Percentiles rank a stretch among this genome's conserved stretches.
phyloP scores from a whole-genome alignment of 768 basidiomycete species.

The Leccinum pellstonianum region DNA sequence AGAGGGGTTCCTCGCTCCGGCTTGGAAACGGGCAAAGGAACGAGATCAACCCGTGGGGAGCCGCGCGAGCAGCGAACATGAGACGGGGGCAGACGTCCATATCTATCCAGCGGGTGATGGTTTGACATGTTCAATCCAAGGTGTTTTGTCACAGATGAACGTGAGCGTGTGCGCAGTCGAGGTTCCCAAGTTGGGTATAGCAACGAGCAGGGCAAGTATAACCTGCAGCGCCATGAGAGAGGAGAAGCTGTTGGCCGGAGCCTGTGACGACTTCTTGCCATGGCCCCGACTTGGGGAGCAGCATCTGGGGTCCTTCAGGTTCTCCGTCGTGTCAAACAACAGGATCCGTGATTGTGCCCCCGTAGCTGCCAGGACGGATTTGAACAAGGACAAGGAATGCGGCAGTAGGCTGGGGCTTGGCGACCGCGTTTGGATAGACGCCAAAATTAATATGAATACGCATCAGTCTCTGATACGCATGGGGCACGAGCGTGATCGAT shows the following conservation, averaged over 20 bases:
- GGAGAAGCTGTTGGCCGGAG: constrained; percentile 13
- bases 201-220: constrained; percentile 22
- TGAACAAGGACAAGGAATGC: constrained; percentile 16
- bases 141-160: constrained; percentile 17
- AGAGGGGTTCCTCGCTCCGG: constrained; percentile 11
- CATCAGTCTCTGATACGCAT: constrained; percentile 14
- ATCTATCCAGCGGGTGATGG: constrained; percentile 5
- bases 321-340: constrained; percentile 8
- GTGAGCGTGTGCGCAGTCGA: constrained; percentile 23
- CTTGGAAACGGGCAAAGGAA: constrained; percentile 19
- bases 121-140: constrained; percentile 17
- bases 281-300: not conserved
- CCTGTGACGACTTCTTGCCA: constrained; percentile 11
- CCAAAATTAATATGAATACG: constrained; percentile 1
- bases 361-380: constrained; percentile 19
- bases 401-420: constrained; percentile 26
- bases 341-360: constrained; percentile 8
- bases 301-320: constrained; percentile 13
- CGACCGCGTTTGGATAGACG: constrained; percentile 17
- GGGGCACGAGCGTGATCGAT: constrained; percentile 12
- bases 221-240: constrained; percentile 20
- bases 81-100: not conserved
- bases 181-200: constrained; percentile 20
- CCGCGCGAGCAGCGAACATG: constrained; percentile 4
- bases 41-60: constrained; percentile 22